These are phyloP conservation scores for Santalum album DNA, from an alignment of 164 flowering plant species.

Conservation along the genomic window DNA sequence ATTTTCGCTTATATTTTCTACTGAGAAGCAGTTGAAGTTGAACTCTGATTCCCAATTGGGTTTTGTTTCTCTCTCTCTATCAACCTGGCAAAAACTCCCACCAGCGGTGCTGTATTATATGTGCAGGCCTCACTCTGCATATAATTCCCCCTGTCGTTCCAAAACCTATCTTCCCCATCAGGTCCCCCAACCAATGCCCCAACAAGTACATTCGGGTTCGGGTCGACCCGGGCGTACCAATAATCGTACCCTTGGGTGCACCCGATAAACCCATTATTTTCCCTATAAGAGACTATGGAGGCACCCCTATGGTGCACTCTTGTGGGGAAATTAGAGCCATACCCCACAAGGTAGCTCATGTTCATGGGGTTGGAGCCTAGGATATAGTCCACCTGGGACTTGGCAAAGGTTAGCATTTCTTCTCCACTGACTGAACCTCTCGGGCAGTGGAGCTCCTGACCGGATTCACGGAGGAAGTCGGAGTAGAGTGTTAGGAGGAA, in stretches of 20 bases:
- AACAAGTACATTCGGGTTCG: slow-evolving; percentile 69
- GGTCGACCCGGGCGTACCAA: slow-evolving; percentile 58
- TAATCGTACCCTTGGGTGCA: slow-evolving; percentile 96
- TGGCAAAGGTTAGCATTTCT: slow-evolving; percentile 52
- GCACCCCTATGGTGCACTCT: slow-evolving; percentile 93
- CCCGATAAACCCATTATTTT: slow-evolving; percentile 76
- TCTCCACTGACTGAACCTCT: slow-evolving; percentile 25
- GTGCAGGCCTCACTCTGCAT: slow-evolving; percentile 99
- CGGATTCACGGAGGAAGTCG: slow-evolving; percentile 33
- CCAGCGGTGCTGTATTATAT: slow-evolving; percentile 90
- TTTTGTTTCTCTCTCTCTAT: slow-evolving; percentile 9
- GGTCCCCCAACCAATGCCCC: slow-evolving; percentile 98
- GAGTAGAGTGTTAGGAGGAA: slow-evolving; percentile 71
- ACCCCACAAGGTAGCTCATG: slow-evolving; percentile 84
- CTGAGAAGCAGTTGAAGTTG: neutral
- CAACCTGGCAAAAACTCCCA: slow-evolving; percentile 77
- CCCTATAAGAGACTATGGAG: slow-evolving; percentile 62
- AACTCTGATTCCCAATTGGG: neutral
- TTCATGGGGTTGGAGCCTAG: slow-evolving; percentile 77
- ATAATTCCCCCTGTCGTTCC: slow-evolving; percentile 58
- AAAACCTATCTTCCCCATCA: slow-evolving; percentile 52
- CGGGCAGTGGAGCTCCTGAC: slow-evolving; percentile 37
- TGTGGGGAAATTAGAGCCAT: slow-evolving; percentile 56
- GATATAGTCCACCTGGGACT: slow-evolving; percentile 79
- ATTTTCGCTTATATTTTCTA: neutral